Evolutionary conservation across 306 rosid genomes (phyloP), one percentile per base, ranked within the genome.

Genomic region (Rubus idaeus): DNA sequence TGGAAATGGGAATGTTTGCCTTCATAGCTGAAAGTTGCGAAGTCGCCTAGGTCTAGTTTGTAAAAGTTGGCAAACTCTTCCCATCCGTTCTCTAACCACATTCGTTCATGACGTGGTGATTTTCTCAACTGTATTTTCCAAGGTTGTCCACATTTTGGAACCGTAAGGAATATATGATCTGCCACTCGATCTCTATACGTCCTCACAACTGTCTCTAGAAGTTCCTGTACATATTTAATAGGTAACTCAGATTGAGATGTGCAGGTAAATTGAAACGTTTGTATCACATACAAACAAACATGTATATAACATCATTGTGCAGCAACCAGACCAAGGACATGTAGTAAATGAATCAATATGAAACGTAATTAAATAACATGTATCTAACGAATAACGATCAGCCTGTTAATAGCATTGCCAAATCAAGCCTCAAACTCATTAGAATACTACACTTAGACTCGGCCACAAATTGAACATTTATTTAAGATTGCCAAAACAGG

Each of bases 41-140:
- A 17, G 16, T 42, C 49, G 0, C 71, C 71, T 18, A 41, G 71
- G 30, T 17, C 51, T 40, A 66, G 16, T 18, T 18, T 41, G 71
- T 66, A 66, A 18, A 66, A 66, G 71, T 8, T 18, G 26, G 71
- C 30, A 66, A 66, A 66, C 4, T 18, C 71, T 66, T 40, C 50
- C 71, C 51, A 66, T 3, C 71, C 71, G 2, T 66, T 37, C 30
- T 40, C 50, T 21, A 66, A 17, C 71, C 50, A 66, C 23, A 37
- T 64, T 4, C 46, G 11, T 0, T 62, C 46, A 64, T 40, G 3
- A 39, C 47, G 21, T 13, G 69, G 69, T 64, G 69, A 37, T 17
- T 44, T 8, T n/a, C 51, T 40, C 51, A 66, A 3, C 4, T 41
- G 4, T 42, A 66, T 42, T 8, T 18, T 9, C 51, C 49, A 66